phyloP scores from a whole-genome alignment of 768 basidiomycete species.

The Pholiota microspora region DNA sequence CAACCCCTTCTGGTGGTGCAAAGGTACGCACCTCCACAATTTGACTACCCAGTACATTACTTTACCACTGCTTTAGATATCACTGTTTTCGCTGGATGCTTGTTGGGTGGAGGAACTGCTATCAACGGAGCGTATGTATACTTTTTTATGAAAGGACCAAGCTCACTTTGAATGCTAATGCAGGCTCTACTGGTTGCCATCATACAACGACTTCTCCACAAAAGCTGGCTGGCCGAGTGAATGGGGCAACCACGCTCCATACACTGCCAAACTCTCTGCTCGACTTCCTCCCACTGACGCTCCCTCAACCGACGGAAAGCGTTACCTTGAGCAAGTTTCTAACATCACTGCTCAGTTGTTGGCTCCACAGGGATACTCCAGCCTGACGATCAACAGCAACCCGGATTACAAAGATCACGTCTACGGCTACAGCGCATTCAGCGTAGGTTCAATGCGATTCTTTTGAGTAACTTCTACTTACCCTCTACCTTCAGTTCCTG shows the following conservation, averaged over 20 bases:
- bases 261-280: slow-evolving; percentile 44
- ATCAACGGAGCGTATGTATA: slow-evolving; percentile 59
- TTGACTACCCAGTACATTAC: background rate
- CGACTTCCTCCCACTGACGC: slow-evolving; percentile 57
- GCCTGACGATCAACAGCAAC: slow-evolving; percentile 54
- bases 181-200: slow-evolving; percentile 54
- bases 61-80: slow-evolving; percentile 35
- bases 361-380: slow-evolving; percentile 44
- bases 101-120: slow-evolving; percentile 61
- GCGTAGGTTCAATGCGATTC: slow-evolving; percentile 25
- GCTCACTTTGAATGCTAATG: background rate
- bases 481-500: slow-evolving; percentile 40
- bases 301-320: slow-evolving; percentile 58
- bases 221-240: slow-evolving; percentile 50
- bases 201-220: slow-evolving; percentile 49
- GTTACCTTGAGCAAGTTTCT: slow-evolving; percentile 52
- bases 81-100: slow-evolving; percentile 61
- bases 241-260: slow-evolving; percentile 52
- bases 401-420: slow-evolving; percentile 58
- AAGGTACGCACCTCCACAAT: slow-evolving; percentile 26
- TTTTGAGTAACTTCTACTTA: no score
- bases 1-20: slow-evolving; percentile 65
- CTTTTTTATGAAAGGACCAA: background rate
- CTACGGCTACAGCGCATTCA: slow-evolving; percentile 51
- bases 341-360: slow-evolving; percentile 44